These are phyloP conservation scores for Stramenopiles sp. DNA, from an alignment of 352 stramenopile species.

Conservation along the genomic window DNA sequence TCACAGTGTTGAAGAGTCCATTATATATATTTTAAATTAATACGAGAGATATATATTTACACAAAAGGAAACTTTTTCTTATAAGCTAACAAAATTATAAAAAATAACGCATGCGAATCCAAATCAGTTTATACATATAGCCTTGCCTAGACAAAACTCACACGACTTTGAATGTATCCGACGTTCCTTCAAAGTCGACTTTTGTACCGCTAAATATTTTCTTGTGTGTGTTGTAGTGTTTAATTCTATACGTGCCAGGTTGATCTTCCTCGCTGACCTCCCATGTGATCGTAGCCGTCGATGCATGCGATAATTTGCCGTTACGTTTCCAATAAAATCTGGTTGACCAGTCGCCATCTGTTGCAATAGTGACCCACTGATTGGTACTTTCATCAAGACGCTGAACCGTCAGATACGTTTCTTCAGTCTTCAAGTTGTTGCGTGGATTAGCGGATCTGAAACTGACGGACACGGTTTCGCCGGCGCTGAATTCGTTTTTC, in stretches of 20 bases:
- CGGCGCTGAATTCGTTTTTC: constrained; percentile 30
- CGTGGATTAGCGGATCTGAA: constrained; percentile 54
- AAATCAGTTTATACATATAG: background rate
- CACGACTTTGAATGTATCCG: background rate
- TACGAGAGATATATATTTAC: too few relatives aligned
- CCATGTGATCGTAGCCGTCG: constrained; percentile 25
- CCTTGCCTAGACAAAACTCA: background rate
- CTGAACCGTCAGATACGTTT: constrained; percentile 51
- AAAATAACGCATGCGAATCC: background rate
- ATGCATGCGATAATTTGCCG: constrained; percentile 24
- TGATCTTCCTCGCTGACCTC: constrained; percentile 18
- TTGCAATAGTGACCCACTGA: constrained; percentile 43
- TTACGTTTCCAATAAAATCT: constrained; percentile 47
- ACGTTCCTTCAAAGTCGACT: background rate
- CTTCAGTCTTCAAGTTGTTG: constrained; percentile 47
- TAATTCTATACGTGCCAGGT: constrained; percentile 25
- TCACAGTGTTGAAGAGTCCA: background rate
- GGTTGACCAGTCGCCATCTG: constrained; percentile 46
- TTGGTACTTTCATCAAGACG: constrained; percentile 31
- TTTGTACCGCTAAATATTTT: background rate
- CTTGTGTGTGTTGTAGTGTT: constrained; percentile 26
- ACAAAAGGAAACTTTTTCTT: too few relatives aligned
- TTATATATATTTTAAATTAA: too few relatives aligned
- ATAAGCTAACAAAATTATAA: background rate
- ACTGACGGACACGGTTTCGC: constrained; percentile 33